phyloP scores from a whole-genome alignment of 2,329 filamentous ascomycete species.

The Sporothrix brasiliensis region DNA sequence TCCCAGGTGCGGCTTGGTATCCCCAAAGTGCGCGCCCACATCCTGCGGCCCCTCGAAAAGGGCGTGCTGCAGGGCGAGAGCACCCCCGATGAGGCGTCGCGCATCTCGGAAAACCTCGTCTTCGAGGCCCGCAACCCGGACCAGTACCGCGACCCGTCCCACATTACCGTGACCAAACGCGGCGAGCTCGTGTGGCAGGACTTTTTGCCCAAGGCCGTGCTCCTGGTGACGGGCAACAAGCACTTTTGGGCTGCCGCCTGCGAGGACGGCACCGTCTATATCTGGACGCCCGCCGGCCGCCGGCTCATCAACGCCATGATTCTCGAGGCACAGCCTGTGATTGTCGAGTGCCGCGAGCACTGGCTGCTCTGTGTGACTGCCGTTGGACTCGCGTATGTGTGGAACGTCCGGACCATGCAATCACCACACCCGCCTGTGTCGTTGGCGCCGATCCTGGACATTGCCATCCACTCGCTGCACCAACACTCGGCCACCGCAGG shows the following conservation, averaged over 20 bases:
- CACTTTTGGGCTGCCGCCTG: constrained; percentile 92
- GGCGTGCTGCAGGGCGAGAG: constrained; percentile 59
- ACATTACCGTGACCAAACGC: constrained; percentile 78
- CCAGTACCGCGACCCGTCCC: constrained; percentile 77
- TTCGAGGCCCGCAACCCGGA: constrained; percentile 87
- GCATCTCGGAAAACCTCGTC: constrained; percentile 69
- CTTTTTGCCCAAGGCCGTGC: constrained; percentile 80
- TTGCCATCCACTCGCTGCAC: constrained; percentile 77
- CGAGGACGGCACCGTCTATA: constrained; percentile 86
- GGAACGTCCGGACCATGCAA: constrained; percentile 82
- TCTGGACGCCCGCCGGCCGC: constrained; percentile 90
- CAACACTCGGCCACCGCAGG: constrained; percentile 73
- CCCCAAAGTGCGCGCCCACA: constrained; percentile 80
- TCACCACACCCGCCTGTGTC: constrained; percentile 89
- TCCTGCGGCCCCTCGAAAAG: constrained; percentile 77
- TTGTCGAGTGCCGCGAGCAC: constrained; percentile 84
- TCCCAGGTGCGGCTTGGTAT: constrained; percentile 86
- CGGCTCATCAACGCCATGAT: constrained; percentile 82
- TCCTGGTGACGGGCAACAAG: constrained; percentile 88
- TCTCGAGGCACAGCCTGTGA: constrained; percentile 89
- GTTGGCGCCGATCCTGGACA: constrained; percentile 83
- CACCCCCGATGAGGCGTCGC: constrained; percentile 62
- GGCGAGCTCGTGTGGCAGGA: constrained; percentile 90
- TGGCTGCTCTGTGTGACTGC: constrained; percentile 91
- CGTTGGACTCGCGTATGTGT: constrained; percentile 86